Conservation (phyloP, 2,329 filamentous ascomycete species). For the Alternaria alternata region DNA sequence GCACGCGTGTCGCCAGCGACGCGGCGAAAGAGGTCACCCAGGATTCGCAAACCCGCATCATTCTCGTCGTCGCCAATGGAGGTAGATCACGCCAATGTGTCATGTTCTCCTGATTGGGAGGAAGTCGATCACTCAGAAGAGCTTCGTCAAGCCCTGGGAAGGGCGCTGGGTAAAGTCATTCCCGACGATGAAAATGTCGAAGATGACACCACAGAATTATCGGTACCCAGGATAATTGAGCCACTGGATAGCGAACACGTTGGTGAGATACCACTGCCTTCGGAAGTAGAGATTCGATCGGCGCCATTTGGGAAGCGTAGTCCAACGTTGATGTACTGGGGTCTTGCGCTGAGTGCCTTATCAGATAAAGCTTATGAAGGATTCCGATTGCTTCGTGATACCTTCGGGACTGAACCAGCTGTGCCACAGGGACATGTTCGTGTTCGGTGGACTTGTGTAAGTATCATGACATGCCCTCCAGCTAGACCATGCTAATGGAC, state of each 20-base stretch:
- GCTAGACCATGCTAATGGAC: constrained; percentile 1
- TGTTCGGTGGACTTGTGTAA: constrained; percentile 49
- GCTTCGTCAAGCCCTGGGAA: constrained; percentile 29
- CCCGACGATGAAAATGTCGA: neutral
- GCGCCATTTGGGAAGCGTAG: constrained; percentile 14
- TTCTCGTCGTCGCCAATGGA: constrained; percentile 22
- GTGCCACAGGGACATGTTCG: constrained; percentile 42
- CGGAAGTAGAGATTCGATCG: constrained; percentile 31
- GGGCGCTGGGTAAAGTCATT: constrained; percentile 18
- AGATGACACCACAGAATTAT: neutral
- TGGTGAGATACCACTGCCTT: constrained; percentile 33
- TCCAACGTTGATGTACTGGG: constrained; percentile 28
- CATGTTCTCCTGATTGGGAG: constrained; percentile 25
- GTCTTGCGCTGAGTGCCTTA: constrained; percentile 33
- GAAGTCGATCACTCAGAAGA: constrained; percentile 29
- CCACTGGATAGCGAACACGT: constrained; percentile 16
- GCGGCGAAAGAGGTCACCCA: constrained; percentile 24
- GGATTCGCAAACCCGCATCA: constrained; percentile 13
- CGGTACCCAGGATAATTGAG: constrained; percentile 27
- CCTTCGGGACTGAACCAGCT: constrained; percentile 43
- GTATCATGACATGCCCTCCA: neutral
- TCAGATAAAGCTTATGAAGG: constrained; percentile 30
- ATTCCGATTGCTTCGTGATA: constrained; percentile 26
- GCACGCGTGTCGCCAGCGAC: constrained; percentile 32
- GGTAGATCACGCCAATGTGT: constrained; percentile 3